Percentiles rank a stretch among this genome's conserved stretches.
Conservation (phyloP, 2,329 filamentous ascomycete species). For the Fusarium sp. region DNA sequence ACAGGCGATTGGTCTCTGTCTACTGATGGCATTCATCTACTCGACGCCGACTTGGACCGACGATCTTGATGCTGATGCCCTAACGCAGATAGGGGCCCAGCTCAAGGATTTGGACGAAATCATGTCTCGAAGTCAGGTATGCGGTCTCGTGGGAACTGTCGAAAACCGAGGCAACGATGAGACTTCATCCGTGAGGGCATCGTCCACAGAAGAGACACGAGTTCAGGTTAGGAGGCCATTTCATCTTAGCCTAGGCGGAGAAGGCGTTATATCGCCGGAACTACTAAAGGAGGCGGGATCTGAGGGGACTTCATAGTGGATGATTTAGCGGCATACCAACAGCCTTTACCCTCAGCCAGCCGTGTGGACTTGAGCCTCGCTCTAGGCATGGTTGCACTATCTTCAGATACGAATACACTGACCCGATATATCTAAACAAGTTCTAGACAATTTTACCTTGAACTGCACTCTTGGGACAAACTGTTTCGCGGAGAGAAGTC, state of each 20-base stretch:
- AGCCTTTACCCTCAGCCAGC: not conserved
- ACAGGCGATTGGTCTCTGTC: conserved; percentile 1
- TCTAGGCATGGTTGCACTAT: not conserved
- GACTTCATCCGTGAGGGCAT: not conserved
- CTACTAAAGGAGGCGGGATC: not conserved
- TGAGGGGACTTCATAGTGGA: not conserved
- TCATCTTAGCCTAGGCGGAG: not conserved
- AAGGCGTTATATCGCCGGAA: not conserved
- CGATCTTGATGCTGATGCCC: conserved; percentile 17
- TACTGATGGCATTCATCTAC: conserved; percentile 9
- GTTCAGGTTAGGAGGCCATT: not conserved
- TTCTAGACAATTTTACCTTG: not conserved
- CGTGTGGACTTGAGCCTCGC: too few relatives aligned
- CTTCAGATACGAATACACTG: not conserved
- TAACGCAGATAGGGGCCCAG: conserved; percentile 10
- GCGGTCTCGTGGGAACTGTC: conserved; percentile 5
- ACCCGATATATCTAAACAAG: not conserved
- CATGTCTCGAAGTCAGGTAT: not conserved
- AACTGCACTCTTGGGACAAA: too few relatives aligned
- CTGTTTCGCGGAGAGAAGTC: not conserved
- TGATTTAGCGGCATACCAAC: not conserved
- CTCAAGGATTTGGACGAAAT: conserved; percentile 18
- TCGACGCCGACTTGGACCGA: conserved; percentile 20
- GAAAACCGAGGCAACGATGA: not conserved
- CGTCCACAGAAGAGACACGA: not conserved